Conservation (phyloP, 1,284 basidiomycete genomes). For the Golubevia pallescens region DNA sequence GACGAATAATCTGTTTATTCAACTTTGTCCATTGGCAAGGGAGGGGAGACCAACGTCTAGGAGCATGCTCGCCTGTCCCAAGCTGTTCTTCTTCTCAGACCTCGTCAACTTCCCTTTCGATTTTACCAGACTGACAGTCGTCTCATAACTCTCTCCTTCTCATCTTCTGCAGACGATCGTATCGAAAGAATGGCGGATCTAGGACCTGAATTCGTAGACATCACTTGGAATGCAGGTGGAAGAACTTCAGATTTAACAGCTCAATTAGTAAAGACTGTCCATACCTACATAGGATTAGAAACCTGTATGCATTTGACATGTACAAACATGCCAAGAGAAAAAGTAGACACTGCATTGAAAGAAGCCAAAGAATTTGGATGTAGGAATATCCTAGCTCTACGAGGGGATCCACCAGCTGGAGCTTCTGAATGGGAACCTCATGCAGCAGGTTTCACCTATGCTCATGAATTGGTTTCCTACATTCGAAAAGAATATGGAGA, state of each 20-base stretch:
- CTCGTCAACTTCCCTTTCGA: not conserved
- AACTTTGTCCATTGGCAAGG: not conserved
- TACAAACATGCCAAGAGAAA: conserved; percentile 78
- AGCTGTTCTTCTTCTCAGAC: not conserved
- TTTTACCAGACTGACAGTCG: too few relatives aligned
- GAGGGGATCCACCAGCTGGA: conserved; percentile 73
- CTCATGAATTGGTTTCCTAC: conserved; percentile 56
- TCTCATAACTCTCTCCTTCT: not conserved
- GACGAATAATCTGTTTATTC: too few relatives aligned
- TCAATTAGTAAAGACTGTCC: conserved; percentile 85
- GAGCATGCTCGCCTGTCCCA: not conserved
- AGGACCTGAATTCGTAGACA: conserved; percentile 97
- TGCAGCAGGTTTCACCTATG: conserved; percentile 56
- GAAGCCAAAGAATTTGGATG: conserved; percentile 91
- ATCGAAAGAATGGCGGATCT: conserved; percentile 95
- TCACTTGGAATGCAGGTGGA: conserved; percentile 98
- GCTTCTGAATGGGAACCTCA: conserved; percentile 18
- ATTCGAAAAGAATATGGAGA: conserved; percentile 57
- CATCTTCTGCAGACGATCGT: conserved; percentile 71
- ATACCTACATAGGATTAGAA: conserved; percentile 62
- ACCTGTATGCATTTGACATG: conserved; percentile 65
- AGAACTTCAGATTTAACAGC: conserved; percentile 71
- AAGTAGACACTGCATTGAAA: conserved; percentile 89
- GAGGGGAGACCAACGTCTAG: not conserved
- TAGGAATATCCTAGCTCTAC: conserved; percentile 90